A percentile compares a stretch with the other conserved stretches of the same genome.
These are phyloP conservation scores for Aspergillus japonicus DNA, from an alignment of 2,329 filamentous ascomycete genomes.

Conservation along the genomic window DNA sequence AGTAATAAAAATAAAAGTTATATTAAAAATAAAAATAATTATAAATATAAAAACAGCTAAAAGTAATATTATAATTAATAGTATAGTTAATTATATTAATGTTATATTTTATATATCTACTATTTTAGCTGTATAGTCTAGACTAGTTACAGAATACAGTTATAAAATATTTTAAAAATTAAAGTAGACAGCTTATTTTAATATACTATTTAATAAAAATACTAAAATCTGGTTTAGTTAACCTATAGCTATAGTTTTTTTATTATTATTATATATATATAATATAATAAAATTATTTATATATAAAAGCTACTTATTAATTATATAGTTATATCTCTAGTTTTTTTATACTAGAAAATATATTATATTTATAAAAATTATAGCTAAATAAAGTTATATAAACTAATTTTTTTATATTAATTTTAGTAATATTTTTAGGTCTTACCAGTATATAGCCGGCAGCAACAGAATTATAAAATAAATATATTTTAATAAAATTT, in stretches of 20 bases:
- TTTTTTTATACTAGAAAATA: not conserved
- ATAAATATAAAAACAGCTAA: too few relatives aligned
- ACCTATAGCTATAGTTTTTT: too few relatives aligned
- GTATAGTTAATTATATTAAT: not conserved
- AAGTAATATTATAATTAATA: not conserved
- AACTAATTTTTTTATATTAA: not conserved
- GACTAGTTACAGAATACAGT: not conserved
- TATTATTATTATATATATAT: too few relatives aligned
- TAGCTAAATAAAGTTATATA: not conserved
- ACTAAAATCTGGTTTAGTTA: too few relatives aligned
- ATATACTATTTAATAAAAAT: not conserved
- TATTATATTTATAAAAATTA: not conserved
- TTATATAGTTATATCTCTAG: too few relatives aligned
- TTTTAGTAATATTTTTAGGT: not conserved
- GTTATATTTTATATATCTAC: not conserved
- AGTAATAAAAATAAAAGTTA: too few relatives aligned
- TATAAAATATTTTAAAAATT: not conserved
- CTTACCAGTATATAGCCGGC: not conserved
- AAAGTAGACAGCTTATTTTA: not conserved
- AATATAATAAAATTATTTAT: not conserved
- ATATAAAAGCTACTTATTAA: not conserved
- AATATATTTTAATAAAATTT: not conserved
- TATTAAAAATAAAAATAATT: too few relatives aligned
- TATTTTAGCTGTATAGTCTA: not conserved
- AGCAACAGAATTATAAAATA: not conserved